phyloP scores from a whole-genome alignment of 306 rosid genomes.

The Purshia tridentata region DNA sequence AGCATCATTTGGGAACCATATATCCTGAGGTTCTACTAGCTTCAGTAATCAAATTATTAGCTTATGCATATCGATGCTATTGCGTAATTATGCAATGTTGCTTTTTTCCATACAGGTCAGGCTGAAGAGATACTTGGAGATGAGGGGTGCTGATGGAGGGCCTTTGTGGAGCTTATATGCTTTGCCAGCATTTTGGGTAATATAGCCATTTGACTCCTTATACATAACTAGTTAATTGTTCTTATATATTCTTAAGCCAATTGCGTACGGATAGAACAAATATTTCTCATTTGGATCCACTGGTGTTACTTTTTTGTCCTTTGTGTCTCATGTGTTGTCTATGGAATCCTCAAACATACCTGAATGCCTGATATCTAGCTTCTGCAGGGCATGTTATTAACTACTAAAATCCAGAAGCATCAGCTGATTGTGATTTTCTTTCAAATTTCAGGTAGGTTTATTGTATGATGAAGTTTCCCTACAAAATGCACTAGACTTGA shows the following conservation, averaged over 20 bases:
- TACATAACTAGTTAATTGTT: neutral
- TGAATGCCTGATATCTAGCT: constrained; percentile 4
- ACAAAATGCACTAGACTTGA: constrained; percentile 72
- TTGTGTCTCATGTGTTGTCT: neutral
- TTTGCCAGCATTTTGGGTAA: constrained; percentile 97
- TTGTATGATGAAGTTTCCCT: constrained; percentile 81
- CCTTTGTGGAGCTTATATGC: constrained; percentile 99
- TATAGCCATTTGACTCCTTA: constrained; percentile 26
- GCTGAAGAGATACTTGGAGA: constrained; percentile 96
- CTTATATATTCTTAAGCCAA: neutral
- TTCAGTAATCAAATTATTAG: constrained; percentile 1
- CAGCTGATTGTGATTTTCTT: constrained; percentile 31
- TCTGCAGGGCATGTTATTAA: neutral
- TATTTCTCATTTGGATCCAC: neutral
- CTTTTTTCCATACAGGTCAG: constrained; percentile 65
- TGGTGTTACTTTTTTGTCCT: neutral
- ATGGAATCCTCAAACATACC: neutral
- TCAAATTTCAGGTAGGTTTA: constrained; percentile 78
- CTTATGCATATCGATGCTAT: constrained; percentile 25
- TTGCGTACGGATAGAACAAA: neutral
- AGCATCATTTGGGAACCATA: constrained; percentile 92
- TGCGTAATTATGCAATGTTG: constrained; percentile 20
- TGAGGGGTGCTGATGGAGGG: constrained; percentile 99
- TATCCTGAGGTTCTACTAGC: constrained; percentile 75
- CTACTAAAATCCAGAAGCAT: constrained; percentile 21